Evolutionary conservation across 164 flowering plant genomes (phyloP), one percentile per base, ranked within the genome.

Genomic region (Sextonia rubra): DNA sequence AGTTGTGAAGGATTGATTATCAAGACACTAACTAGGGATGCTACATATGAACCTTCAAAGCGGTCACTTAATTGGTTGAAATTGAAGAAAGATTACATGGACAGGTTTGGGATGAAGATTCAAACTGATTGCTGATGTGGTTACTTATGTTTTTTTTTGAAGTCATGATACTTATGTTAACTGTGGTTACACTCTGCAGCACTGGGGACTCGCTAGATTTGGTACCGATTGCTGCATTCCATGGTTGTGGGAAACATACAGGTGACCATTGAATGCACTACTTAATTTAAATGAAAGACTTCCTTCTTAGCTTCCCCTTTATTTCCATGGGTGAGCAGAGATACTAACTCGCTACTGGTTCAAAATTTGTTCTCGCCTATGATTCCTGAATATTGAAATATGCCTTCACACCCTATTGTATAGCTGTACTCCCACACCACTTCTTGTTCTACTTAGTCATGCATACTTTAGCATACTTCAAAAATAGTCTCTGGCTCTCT

Each of bases 21-120:
- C 80, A 95, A 95, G 84, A 95, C 99, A 77, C 76, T 95, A 83
- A 77, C 79, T 71, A 82, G 69, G 70, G 99, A 93, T 79, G 97
- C 99, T 71, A 91, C 99, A 9, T 95, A 95, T 77, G 99, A 95
- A 84, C 99, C 99, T 77, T 82, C 99, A 65, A 95, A 87, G 82
- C 83, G 98, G 66, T 95, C 98, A 60, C 76, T 76, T 80, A 95
- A 95, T 81, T 95, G 99, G 99, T 83, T 95, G 65, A 96, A 96
- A 83, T 66, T 96, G 87, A 96, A 96, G 78, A 96, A 96, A 78
- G 99, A 96, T 78, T 96, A 93, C 82, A 93, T 92, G 92, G 97
- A 91, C 24, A 88, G 89, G 98, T 90, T 80, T 72, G 44, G n/a
- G 48, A 49, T 75, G 56, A 25, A 37, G 8, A 7, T n/a, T 12